phyloP scores from a whole-genome alignment of 306 rosid genomes.

The Citrullus colocynthis region DNA sequence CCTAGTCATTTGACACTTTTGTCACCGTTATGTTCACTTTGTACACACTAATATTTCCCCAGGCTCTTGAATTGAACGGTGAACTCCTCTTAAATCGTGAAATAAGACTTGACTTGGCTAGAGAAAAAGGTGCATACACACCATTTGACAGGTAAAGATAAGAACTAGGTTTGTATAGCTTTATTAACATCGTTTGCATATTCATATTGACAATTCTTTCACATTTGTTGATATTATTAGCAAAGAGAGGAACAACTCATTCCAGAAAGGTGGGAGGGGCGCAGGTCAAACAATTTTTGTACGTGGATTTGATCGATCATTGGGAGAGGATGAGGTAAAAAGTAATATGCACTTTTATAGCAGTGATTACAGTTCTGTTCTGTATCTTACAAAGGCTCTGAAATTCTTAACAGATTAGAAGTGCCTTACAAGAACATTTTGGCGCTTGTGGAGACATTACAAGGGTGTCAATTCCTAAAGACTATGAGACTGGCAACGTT shows the following conservation, averaged over 20 bases:
- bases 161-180: not conserved
- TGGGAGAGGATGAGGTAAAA: constrained; percentile 57
- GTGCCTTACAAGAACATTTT: constrained; percentile 40
- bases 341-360: not conserved
- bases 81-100: constrained; percentile 27
- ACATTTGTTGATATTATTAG: constrained; percentile 7
- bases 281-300: constrained; percentile 35
- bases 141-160: constrained; percentile 34
- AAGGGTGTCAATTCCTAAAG: constrained; percentile 62
- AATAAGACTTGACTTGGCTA: constrained; percentile 57
- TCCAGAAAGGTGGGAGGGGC: constrained; percentile 36
- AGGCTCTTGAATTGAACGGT: constrained; percentile 65
- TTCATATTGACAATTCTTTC: not conserved
- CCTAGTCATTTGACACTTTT: not conserved
- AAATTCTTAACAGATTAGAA: constrained; percentile 27
- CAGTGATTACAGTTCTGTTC: not conserved
- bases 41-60: not conserved
- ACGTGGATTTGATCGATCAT: constrained; percentile 54
- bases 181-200: not conserved
- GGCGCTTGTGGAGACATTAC: constrained; percentile 56
- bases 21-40: not conserved
- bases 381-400: not conserved
- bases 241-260: constrained; percentile 31
- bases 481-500: constrained; percentile 35
- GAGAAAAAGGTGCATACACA: constrained; percentile 53